Evolutionary conservation across 2,329 filamentous ascomycete species (phyloP), one percentile per base, ranked within the genome.

Genomic region (Colletotrichum sublineola): DNA sequence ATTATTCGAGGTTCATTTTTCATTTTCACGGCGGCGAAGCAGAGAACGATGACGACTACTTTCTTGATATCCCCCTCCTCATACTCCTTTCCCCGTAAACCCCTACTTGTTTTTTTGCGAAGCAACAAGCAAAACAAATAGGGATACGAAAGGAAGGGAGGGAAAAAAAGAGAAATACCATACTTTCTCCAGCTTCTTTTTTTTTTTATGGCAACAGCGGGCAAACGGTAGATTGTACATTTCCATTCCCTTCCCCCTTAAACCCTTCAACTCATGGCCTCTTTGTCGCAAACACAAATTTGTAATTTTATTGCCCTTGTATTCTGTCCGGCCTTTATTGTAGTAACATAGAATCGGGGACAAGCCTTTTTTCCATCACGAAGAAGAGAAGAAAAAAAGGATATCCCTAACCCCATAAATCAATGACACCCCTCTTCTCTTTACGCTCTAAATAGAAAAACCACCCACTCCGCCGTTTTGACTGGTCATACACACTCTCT

Each of bases 1-100:
- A 64, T 56, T 29, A 40, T 53, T 62, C 58, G 11, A 31, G 38
- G 33, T 65, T 60, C 46, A 53, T 24, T 15, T 11, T 57, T 53
- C 65, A 12, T 58, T 61, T 67, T 15, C 33, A 53, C 33, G 53
- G 70, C 70, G 70, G 70, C 70, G 58, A 70, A 73, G 70, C 61
- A 55, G 48, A 70, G 61, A 65, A 73, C 70, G 70, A 73, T 73
- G 70, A 73, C 70, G 70, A 73, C 66, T 70, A 55, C 60, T 73
- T 53, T 57, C 46, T 62, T 70, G 70, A 73, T 73, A 73, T 73
- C 70, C 70, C 69, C 46, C 31, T 36, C 53, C 38, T 44, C 31
- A 38, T 63, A n/a, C n/a, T n/a, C 29, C 7, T 20, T 40, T 20
- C 20, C 29, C n/a, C 20, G 12, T n/a, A 12, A 50, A 40, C 31